Percentiles rank a stretch among this genome's conserved stretches.
These are phyloP conservation scores for Aureobasidium sp. DNA, from an alignment of 2,329 filamentous ascomycete genomes.

Conservation along the genomic window DNA sequence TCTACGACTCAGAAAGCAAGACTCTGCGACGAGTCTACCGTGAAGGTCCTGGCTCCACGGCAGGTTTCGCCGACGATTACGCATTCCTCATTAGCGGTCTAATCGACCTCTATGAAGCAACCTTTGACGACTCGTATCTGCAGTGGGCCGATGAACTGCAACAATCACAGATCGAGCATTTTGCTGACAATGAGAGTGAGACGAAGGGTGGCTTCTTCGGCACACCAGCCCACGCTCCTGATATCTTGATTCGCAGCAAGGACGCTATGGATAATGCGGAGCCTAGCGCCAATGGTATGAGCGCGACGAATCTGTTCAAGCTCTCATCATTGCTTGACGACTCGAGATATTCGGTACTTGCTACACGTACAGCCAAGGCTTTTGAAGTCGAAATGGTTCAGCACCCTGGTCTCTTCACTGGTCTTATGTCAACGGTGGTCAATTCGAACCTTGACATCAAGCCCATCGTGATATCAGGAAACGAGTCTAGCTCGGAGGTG, in stretches of 20 bases:
- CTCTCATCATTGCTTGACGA: conserved; percentile 65
- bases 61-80: conserved; percentile 89
- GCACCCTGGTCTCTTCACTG: conserved; percentile 86
- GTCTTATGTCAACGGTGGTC: conserved; percentile 70
- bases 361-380: conserved; percentile 67
- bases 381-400: conserved; percentile 91
- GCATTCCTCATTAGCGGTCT: conserved; percentile 80
- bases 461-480: conserved; percentile 49
- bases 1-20: conserved; percentile 60
- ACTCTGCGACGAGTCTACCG: conserved; percentile 69
- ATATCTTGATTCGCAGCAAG: conserved; percentile 80
- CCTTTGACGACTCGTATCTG: conserved; percentile 67
- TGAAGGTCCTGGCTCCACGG: conserved; percentile 56
- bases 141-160: conserved; percentile 78
- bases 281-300: conserved; percentile 81
- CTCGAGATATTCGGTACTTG: conserved; percentile 55
- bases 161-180: conserved; percentile 64
- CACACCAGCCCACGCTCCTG: conserved; percentile 54
- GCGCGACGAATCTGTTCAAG: conserved; percentile 80
- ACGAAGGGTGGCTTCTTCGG: conserved; percentile 61
- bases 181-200: conserved; percentile 57
- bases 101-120: conserved; percentile 76
- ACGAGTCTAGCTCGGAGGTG: conserved; percentile 25
- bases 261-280: conserved; percentile 91
- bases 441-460: conserved; percentile 63